Evolutionary conservation across 768 basidiomycete species (phyloP).

Genomic region (Tricholoma hemisulphureum): DNA sequence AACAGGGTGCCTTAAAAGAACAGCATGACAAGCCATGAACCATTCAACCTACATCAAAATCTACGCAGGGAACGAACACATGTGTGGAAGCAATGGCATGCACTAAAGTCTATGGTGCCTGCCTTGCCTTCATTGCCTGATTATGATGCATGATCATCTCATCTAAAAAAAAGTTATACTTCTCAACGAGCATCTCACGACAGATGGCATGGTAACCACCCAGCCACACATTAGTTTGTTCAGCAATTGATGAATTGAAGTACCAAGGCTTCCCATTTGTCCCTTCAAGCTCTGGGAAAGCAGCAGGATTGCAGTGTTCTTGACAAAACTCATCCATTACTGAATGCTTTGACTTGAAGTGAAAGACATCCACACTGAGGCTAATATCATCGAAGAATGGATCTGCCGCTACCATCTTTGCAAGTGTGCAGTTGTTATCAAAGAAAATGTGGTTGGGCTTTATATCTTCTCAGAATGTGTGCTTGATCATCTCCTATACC

Average conservation of each 20-base stretch:
- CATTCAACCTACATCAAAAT: not conserved
- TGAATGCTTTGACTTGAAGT: slow-evolving; percentile 35
- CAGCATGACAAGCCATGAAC: too few relatives aligned
- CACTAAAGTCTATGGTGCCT: not conserved
- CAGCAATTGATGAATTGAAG: slow-evolving; percentile 43
- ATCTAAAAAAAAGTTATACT: slow-evolving; percentile 39
- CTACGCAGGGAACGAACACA: not conserved
- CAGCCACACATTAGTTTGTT: slow-evolving; percentile 45
- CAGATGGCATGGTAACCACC: slow-evolving; percentile 35
- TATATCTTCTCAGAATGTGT: slow-evolving; percentile 13
- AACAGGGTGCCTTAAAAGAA: not conserved
- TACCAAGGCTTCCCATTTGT: slow-evolving; percentile 30
- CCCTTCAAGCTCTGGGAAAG: slow-evolving; percentile 32
- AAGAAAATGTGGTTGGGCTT: slow-evolving; percentile 23
- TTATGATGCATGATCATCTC: slow-evolving; percentile 5
- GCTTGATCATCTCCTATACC: slow-evolving; percentile 18
- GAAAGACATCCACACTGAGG: slow-evolving; percentile 36
- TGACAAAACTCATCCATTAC: slow-evolving; percentile 22
- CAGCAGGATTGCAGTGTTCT: slow-evolving; percentile 30
- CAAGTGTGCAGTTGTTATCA: slow-evolving; percentile 27
- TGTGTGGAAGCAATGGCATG: not conserved
- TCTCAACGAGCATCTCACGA: slow-evolving; percentile 29
- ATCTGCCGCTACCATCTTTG: slow-evolving; percentile 5
- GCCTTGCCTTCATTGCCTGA: not conserved
- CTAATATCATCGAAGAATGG: slow-evolving; percentile 17